These are phyloP conservation scores for Candida khao-thaluensis DNA, from an alignment of 805 yeast genomes.

Conservation along the genomic window DNA sequence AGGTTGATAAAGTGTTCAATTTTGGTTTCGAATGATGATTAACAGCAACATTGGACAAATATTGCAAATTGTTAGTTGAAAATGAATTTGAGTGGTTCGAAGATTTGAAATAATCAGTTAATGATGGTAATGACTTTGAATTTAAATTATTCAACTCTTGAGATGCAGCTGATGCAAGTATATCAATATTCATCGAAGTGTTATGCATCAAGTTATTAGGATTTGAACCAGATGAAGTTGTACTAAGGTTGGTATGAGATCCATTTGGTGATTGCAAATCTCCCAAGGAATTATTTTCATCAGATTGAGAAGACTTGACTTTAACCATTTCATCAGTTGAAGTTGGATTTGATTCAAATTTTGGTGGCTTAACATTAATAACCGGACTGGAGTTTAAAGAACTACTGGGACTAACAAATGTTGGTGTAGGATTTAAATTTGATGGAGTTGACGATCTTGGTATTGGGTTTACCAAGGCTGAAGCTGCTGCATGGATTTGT, in stretches of 20 bases:
- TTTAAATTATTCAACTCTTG: slow-evolving; percentile 50
- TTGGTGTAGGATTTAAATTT: slow-evolving; percentile 5
- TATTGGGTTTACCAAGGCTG: slow-evolving; percentile 8
- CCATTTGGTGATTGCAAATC: slow-evolving; percentile 4
- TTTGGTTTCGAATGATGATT: slow-evolving; percentile 18
- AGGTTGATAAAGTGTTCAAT: slow-evolving; percentile 42
- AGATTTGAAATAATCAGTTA: slow-evolving; percentile 45
- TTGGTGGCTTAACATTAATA: slow-evolving; percentile 1
- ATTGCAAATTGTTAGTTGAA: slow-evolving; percentile 22
- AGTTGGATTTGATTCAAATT: neutral
- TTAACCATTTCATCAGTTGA: slow-evolving; percentile 7
- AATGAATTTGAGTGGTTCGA: slow-evolving; percentile 14
- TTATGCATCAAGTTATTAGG: neutral
- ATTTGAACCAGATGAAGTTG: neutral
- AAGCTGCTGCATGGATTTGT: slow-evolving; percentile 10
- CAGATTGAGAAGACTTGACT: slow-evolving; percentile 6
- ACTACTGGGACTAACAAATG: slow-evolving; percentile 1
- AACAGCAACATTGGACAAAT: slow-evolving; percentile 25
- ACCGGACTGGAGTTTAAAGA: slow-evolving; percentile 6
- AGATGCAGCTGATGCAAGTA: slow-evolving; percentile 54
- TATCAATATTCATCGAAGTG: slow-evolving; percentile 39
- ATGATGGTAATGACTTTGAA: slow-evolving; percentile 49
- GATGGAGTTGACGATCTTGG: slow-evolving; percentile 10
- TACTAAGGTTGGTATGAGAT: slow-evolving; percentile 1
- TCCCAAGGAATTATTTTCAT: slow-evolving; percentile 1